These are phyloP conservation scores for Chalciporus sphaerocephalus DNA, from an alignment of 768 basidiomycete species.

Conservation along the genomic window DNA sequence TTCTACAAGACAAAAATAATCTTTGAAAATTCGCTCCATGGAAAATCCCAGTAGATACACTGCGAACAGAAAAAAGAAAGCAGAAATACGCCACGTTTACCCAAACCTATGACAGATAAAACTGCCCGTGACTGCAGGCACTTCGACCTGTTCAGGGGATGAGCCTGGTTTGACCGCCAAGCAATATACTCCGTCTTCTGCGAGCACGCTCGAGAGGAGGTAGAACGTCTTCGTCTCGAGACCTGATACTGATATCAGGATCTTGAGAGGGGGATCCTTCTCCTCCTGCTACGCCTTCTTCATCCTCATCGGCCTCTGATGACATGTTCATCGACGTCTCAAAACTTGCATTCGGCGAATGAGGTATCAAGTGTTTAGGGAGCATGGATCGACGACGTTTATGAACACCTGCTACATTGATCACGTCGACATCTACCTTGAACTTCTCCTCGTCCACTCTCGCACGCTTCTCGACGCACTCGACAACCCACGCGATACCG, in stretches of 20 bases:
- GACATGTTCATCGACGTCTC: constrained; percentile 17
- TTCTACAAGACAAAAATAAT: neutral
- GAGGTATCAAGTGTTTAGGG: constrained; percentile 51
- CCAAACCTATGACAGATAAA: neutral
- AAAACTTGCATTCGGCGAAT: constrained; percentile 14
- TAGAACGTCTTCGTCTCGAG: constrained; percentile 51
- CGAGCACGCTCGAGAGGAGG: constrained; percentile 69
- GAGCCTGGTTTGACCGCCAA: constrained; percentile 29
- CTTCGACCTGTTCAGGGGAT: constrained; percentile 4
- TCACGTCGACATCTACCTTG: constrained; percentile 56
- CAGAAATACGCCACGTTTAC: neutral
- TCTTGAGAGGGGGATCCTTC: constrained; percentile 24
- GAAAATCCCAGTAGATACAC: neutral
- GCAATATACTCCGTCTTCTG: constrained; percentile 40
- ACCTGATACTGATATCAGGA: constrained; percentile 20
- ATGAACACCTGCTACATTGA: constrained; percentile 54
- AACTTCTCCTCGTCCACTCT: constrained; percentile 64
- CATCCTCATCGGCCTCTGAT: constrained; percentile 28
- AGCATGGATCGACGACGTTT: constrained; percentile 75
- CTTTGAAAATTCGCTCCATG: too few species aligned
- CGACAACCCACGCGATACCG: constrained; percentile 86
- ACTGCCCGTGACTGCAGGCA: neutral
- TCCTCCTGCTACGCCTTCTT: constrained; percentile 27
- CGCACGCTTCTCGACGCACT: constrained; percentile 67
- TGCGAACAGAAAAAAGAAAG: neutral